Evolutionary conservation across 805 yeast species (phyloP).

Genomic region (Saturnispora sanitii): DNA sequence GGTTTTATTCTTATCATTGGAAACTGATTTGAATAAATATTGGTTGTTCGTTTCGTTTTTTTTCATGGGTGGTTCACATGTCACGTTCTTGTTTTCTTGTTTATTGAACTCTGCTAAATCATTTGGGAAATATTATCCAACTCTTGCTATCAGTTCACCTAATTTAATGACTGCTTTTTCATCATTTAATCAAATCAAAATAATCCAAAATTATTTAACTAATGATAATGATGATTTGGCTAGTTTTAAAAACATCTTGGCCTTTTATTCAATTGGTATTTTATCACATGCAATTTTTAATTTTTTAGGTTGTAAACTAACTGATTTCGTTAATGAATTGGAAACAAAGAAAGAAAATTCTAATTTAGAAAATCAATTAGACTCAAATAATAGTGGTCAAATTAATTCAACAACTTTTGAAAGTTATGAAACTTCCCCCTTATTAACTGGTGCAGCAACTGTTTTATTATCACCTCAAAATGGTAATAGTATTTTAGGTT

Average conservation of each 20-base stretch:
- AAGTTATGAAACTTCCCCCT: conserved; percentile 26
- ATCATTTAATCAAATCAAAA: conserved; percentile 22
- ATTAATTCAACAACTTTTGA: conserved; percentile 21
- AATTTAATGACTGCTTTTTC: conserved; percentile 32
- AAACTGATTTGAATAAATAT: conserved; percentile 24
- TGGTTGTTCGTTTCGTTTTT: conserved; percentile 41
- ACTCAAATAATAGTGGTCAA: not conserved
- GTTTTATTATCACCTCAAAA: conserved; percentile 22
- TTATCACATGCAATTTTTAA: conserved; percentile 15
- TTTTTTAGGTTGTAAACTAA: conserved; percentile 23
- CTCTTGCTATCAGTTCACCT: conserved; percentile 80
- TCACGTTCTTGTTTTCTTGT: conserved; percentile 58
- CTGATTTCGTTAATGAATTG: conserved; percentile 20
- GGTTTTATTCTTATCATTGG: conserved; percentile 32
- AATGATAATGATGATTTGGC: conserved; percentile 7
- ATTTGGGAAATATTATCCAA: conserved; percentile 53
- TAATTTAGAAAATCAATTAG: not conserved
- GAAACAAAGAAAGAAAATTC: conserved; percentile 16
- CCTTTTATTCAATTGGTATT: conserved; percentile 18
- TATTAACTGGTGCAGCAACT: conserved; percentile 26
- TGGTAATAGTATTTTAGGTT: conserved; percentile 17
- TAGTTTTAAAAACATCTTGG: conserved; percentile 17
- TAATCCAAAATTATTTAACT: conserved; percentile 16
- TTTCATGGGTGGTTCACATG: conserved; percentile 60
- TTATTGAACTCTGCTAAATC: conserved; percentile 73